Conservation (phyloP, 495 filamentous ascomycete species). For the Penicillium pancosmium region DNA sequence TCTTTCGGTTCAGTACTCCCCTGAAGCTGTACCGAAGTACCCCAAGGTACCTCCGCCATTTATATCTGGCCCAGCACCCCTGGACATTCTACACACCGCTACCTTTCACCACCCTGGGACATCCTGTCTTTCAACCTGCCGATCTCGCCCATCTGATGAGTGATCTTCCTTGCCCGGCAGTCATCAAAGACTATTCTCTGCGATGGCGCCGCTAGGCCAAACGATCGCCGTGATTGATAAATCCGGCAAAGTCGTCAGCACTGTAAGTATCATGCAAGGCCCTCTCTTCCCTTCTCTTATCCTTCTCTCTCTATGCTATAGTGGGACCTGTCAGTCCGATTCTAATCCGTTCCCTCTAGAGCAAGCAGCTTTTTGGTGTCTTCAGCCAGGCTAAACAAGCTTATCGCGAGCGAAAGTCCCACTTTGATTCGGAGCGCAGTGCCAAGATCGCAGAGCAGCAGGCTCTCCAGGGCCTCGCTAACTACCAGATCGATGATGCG, state of each 20-base stretch:
- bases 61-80: slow-evolving; percentile 10
- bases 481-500: slow-evolving; percentile 54
- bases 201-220: slow-evolving; percentile 59
- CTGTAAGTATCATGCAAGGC: slow-evolving; percentile 56
- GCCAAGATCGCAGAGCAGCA: slow-evolving; percentile 58
- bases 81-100: slow-evolving; percentile 23
- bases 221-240: slow-evolving; percentile 90
- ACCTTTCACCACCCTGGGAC: slow-evolving; percentile 4
- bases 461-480: slow-evolving; percentile 49
- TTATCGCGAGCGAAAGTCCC: slow-evolving; percentile 81
- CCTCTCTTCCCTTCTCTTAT: not conserved
- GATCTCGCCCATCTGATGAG: slow-evolving; percentile 20
- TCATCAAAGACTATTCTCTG: slow-evolving; percentile 20
- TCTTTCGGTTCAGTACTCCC: not conserved
- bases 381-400: slow-evolving; percentile 87
- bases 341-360: slow-evolving; percentile 50
- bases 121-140: slow-evolving; percentile 4
- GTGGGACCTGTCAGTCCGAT: not conserved
- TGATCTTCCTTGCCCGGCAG: slow-evolving; percentile 14
- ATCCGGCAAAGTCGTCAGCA: slow-evolving; percentile 90
- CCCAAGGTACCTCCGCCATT: slow-evolving; percentile 6
- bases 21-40: too few relatives aligned
- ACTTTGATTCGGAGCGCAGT: slow-evolving; percentile 67
- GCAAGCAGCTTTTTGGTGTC: slow-evolving; percentile 82
- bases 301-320: slow-evolving; percentile 23